Percentiles rank a stretch among this genome's conserved stretches.
Conservation (phyloP, 352 stramenopile genomes). For the Aphanomyces cochlioides region DNA sequence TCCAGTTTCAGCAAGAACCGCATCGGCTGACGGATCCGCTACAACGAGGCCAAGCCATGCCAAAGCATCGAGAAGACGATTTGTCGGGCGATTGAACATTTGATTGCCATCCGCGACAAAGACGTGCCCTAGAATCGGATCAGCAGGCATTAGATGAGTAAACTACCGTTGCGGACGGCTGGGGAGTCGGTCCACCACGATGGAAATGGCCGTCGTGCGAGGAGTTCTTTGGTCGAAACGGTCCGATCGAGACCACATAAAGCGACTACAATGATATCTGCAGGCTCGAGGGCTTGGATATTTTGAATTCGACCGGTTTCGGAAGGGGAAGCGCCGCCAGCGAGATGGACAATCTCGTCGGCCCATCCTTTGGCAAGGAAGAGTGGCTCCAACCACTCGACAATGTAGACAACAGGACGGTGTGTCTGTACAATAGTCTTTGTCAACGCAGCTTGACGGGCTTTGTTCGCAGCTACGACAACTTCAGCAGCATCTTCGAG, state of each 20-base stretch:
- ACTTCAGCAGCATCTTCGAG: constrained; percentile 40
- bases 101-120: constrained; percentile 60
- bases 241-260: constrained; percentile 52
- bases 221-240: constrained; percentile 45
- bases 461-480: constrained; percentile 35
- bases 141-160: too few species aligned
- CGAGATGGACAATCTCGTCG: constrained; percentile 54
- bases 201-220: constrained; percentile 15
- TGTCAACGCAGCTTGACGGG: constrained; percentile 25
- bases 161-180: constrained; percentile 32
- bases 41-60: constrained; percentile 55
- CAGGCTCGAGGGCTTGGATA: constrained; percentile 20
- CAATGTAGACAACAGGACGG: constrained; percentile 43
- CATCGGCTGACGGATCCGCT: neutral
- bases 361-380: constrained; percentile 67
- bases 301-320: constrained; percentile 35
- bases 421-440: neutral
- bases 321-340: constrained; percentile 37
- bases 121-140: constrained; percentile 17
- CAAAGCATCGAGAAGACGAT: constrained; percentile 47
- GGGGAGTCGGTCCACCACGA: constrained; percentile 34
- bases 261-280: constrained; percentile 58
- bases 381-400: constrained; percentile 72
- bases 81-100: constrained; percentile 68
- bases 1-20: neutral